Percentiles rank a stretch among this genome's conserved stretches.
phyloP scores from a whole-genome alignment of 495 filamentous ascomycete genomes.

The Penicillium desertorum region DNA sequence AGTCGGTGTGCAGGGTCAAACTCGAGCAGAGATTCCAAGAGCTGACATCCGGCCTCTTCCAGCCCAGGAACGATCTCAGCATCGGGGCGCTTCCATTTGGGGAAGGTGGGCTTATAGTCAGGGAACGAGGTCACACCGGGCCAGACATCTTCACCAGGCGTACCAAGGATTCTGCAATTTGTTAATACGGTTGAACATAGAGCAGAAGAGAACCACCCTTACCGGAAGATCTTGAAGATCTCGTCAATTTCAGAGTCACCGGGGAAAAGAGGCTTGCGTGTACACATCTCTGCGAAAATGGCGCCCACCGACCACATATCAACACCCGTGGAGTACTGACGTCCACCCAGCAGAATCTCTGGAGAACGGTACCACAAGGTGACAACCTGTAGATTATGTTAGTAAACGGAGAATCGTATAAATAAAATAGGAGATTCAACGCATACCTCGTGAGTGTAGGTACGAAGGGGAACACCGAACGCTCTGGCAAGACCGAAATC shows the following conservation, averaged over 20 bases:
- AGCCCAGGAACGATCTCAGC: conserved; percentile 58
- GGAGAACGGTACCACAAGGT: conserved; percentile 98
- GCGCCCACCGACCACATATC: conserved; percentile 99
- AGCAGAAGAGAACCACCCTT: conserved; percentile 22
- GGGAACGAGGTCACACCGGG: conserved; percentile 96
- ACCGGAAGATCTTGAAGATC: conserved; percentile 99
- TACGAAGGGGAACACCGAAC: conserved; percentile 93
- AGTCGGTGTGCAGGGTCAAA: conserved; percentile 94
- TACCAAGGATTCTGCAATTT: conserved; percentile 73
- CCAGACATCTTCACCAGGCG: conserved; percentile 84
- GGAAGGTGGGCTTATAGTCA: conserved; percentile 95
- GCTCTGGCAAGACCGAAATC: conserved; percentile 97
- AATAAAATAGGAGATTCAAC: not conserved
- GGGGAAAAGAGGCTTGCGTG: conserved; percentile 93
- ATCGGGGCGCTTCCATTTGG: conserved; percentile 84
- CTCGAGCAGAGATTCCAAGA: conserved; percentile 87
- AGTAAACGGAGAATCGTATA: conserved; percentile 3
- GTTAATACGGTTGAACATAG: conserved; percentile 3
- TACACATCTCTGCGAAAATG: conserved; percentile 99
- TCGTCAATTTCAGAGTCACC: conserved; percentile 99
- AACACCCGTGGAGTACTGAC: conserved; percentile 96
- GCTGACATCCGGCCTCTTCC: conserved; percentile 77
- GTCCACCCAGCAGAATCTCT: conserved; percentile 93
- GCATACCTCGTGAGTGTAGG: conserved; percentile 90
- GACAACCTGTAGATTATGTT: conserved; percentile 62